These are phyloP conservation scores for Aspergillus hancockii DNA, from an alignment of 495 filamentous ascomycete species.

Conservation along the genomic window DNA sequence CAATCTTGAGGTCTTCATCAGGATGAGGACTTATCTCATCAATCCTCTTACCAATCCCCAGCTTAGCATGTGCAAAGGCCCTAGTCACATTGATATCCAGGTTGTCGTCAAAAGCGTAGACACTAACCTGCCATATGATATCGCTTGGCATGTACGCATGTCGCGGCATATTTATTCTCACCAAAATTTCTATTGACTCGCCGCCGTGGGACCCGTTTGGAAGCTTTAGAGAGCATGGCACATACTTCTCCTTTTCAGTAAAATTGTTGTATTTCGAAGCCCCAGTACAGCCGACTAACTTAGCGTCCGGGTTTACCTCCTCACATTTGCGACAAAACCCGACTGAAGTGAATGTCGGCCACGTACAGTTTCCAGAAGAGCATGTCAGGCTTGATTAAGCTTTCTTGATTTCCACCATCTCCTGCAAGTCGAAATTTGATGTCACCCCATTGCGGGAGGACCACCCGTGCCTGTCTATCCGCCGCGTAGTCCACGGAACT, in stretches of 20 bases:
- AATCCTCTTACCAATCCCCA: not conserved
- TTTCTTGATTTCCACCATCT: slow-evolving; percentile 11
- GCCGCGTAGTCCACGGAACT: slow-evolving; percentile 3
- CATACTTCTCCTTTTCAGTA: too few relatives aligned
- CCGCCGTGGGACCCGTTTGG: not conserved
- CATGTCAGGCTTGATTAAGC: not conserved
- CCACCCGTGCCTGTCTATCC: not conserved
- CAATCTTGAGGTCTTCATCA: not conserved
- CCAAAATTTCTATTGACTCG: too few relatives aligned
- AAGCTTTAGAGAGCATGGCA: not conserved
- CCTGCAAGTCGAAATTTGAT: not conserved
- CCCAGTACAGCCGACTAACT: not conserved
- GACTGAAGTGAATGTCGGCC: not conserved
- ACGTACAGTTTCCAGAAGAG: slow-evolving; percentile 13
- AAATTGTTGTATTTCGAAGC: not conserved
- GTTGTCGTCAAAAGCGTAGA: not conserved
- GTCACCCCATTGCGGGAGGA: not conserved
- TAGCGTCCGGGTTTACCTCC: slow-evolving; percentile 8
- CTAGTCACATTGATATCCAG: not conserved
- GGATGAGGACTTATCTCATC: not conserved
- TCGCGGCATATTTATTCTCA: too few relatives aligned
- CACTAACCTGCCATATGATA: not conserved
- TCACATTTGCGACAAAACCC: slow-evolving; percentile 11
- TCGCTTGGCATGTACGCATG: not conserved
- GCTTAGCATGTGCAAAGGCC: not conserved